A percentile compares a stretch with the other conserved stretches of the same genome.
Evolutionary conservation across 2,329 filamentous ascomycete species (phyloP).

Genomic region (Cladosporium sp.): DNA sequence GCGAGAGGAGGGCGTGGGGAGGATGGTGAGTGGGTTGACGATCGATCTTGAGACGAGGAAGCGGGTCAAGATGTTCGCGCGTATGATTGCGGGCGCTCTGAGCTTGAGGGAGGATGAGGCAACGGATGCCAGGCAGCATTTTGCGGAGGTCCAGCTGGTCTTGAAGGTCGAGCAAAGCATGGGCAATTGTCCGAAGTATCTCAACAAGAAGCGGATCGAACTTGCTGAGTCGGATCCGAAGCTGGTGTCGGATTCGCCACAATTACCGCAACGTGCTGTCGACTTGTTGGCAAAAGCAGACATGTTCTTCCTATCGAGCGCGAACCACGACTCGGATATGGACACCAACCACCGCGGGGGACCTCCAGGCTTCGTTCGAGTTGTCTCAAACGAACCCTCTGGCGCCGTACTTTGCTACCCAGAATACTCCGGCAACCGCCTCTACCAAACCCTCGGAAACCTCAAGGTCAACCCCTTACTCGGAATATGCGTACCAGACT

Average conservation of each 20-base stretch:
- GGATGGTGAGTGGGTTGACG: conserved; percentile 56
- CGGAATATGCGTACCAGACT: conserved; percentile 69
- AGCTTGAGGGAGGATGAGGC: conserved; percentile 30
- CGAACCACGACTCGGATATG: conserved; percentile 59
- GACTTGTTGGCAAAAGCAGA: conserved; percentile 59
- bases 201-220: conserved; percentile 65
- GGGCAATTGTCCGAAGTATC: conserved; percentile 80
- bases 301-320: conserved; percentile 71
- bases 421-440: conserved; percentile 76
- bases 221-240: conserved; percentile 50
- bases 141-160: conserved; percentile 50
- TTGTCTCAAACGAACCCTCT: conserved; percentile 49
- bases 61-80: conserved; percentile 67
- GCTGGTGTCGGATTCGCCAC: conserved; percentile 42
- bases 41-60: conserved; percentile 62
- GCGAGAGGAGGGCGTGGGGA: conserved; percentile 34
- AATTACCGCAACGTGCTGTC: conserved; percentile 50
- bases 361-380: conserved; percentile 63
- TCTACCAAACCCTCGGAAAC: conserved; percentile 82
- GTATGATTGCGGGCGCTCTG: conserved; percentile 59
- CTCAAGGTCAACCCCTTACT: conserved; percentile 59
- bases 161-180: conserved; percentile 65
- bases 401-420: conserved; percentile 61
- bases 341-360: conserved; percentile 80
- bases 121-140: conserved; percentile 22